Conservation (phyloP, 139 green algal genomes). For the Micractinium conductrix region DNA sequence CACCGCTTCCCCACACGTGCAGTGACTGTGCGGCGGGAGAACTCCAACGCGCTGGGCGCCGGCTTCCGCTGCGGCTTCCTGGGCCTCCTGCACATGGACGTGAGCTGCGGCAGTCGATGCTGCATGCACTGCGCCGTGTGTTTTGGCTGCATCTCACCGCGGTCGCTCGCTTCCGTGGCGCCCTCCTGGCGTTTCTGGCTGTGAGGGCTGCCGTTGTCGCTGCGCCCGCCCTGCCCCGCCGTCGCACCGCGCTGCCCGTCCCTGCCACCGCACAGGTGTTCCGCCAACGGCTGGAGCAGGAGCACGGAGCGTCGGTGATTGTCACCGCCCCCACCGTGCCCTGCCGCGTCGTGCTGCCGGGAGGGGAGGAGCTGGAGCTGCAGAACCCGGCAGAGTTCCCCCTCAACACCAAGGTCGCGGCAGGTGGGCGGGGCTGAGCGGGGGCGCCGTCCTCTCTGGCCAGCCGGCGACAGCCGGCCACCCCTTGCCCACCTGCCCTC, state of each 20-base stretch:
- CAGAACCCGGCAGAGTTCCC: conserved; percentile 81
- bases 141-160: too few relatives aligned
- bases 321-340: conserved; percentile 90
- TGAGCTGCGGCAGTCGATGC: conserved; percentile 5
- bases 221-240: too few relatives aligned
- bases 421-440: conserved; percentile 14
- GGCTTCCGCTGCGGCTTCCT: conserved; percentile 93
- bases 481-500: too few relatives aligned
- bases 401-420: conserved; percentile 41
- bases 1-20: neutral
- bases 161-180: too few relatives aligned
- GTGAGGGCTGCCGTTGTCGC: too few relatives aligned
- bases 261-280: conserved; percentile 79
- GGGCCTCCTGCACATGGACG: conserved; percentile 92
- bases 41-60: conserved; percentile 83
- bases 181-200: too few relatives aligned
- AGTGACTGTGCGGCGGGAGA: conserved; percentile 81
- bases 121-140: too few relatives aligned
- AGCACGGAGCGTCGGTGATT: conserved; percentile 83
- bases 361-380: conserved; percentile 47
- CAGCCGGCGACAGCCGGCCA: too few relatives aligned
- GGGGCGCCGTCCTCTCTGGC: too few relatives aligned
- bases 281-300: conserved; percentile 82
- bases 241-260: neutral
- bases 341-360: conserved; percentile 54